Conservation (phyloP, 2,329 filamentous ascomycete genomes). For the Fusarium chuoi region DNA sequence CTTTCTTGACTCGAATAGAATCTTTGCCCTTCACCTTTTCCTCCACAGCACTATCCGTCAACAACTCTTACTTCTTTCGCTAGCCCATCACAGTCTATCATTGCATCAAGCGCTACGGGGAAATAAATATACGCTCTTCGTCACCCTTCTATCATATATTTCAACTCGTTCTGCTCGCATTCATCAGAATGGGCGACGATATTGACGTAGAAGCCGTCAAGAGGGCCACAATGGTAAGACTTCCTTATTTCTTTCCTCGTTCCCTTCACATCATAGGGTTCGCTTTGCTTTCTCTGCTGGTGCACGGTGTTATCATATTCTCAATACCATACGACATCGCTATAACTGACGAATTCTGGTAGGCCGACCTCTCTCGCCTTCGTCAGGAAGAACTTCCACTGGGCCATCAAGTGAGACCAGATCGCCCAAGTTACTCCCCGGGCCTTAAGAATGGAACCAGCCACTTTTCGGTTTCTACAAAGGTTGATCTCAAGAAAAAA, state of each 20-base stretch:
- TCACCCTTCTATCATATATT: neutral
- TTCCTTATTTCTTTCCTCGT: neutral
- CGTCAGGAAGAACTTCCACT: slow-evolving; percentile 43
- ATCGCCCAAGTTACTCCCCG: slow-evolving; percentile 17
- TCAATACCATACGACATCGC: neutral
- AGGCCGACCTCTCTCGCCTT: slow-evolving; percentile 38
- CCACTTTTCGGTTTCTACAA: neutral
- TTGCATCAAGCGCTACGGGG: neutral
- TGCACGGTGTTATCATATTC: neutral
- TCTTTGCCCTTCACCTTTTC: too few relatives aligned
- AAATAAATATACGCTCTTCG: neutral
- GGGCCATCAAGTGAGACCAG: slow-evolving; percentile 10
- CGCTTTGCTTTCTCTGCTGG: neutral
- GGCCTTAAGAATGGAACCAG: slow-evolving; percentile 11
- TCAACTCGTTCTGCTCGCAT: neutral
- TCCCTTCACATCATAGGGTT: neutral
- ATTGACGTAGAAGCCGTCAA: neutral
- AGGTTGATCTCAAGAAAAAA: neutral
- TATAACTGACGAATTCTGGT: neutral
- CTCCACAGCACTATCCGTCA: neutral
- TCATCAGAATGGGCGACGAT: slow-evolving; percentile 26
- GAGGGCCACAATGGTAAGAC: slow-evolving; percentile 36
- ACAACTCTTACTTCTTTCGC: neutral
- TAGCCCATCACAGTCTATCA: neutral
- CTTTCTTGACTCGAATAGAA: neutral